Conservation (phyloP, 148 eudicot genomes). For the Fallopia convolvulus region DNA sequence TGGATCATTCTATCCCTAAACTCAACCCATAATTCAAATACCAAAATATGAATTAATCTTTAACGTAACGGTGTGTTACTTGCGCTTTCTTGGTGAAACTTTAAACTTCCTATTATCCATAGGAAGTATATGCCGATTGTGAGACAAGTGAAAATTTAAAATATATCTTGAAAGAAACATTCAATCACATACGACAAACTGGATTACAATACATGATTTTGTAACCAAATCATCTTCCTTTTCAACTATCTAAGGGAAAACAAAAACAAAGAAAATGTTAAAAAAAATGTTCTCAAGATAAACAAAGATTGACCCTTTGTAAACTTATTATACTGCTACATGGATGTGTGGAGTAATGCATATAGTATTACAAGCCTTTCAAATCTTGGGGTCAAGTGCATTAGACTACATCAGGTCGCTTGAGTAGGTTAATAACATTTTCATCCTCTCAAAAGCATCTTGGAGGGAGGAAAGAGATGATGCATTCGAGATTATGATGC, state of each 20-base stretch:
- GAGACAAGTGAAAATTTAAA: no score
- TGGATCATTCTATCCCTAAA: no score
- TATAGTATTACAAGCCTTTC: not conserved
- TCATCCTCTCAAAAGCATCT: conserved; percentile 60
- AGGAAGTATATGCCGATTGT: no score
- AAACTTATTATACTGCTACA: not conserved
- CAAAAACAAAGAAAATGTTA: not conserved
- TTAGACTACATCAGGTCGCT: conserved; percentile 35
- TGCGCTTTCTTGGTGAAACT: no score
- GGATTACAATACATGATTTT: not conserved
- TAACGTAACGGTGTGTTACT: no score
- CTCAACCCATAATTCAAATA: no score
- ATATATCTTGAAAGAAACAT: not conserved
- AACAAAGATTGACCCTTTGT: not conserved
- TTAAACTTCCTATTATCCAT: no score
- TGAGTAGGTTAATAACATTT: conserved; percentile 44
- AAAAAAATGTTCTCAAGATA: not conserved
- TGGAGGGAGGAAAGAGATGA: conserved; percentile 57
- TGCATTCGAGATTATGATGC: conserved; percentile 83
- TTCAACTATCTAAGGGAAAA: not conserved
- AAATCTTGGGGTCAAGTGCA: not conserved
- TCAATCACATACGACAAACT: not conserved
- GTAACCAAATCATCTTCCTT: not conserved
- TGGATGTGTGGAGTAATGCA: not conserved
- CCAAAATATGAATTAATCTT: no score